These are phyloP conservation scores for Arthrinium puccinioides DNA, from an alignment of 2,329 filamentous ascomycete genomes.

Conservation along the genomic window DNA sequence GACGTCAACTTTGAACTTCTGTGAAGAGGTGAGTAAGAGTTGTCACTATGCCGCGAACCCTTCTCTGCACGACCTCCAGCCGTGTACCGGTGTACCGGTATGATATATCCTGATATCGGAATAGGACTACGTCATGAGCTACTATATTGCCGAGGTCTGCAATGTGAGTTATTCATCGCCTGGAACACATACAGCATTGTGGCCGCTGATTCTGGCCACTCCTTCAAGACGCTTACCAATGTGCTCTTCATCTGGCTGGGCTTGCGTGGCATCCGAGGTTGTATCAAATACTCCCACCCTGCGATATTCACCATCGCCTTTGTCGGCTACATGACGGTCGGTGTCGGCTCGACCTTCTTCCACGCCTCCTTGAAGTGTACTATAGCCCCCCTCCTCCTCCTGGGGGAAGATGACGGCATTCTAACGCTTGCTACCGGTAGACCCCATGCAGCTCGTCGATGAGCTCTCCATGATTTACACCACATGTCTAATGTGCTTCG, in stretches of 20 bases:
- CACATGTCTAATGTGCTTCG: slow-evolving; percentile 49
- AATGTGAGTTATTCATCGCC: slow-evolving; percentile 35
- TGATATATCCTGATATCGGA: not conserved
- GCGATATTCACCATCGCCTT: slow-evolving; percentile 64
- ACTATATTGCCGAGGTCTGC: slow-evolving; percentile 70
- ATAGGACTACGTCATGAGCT: slow-evolving; percentile 60
- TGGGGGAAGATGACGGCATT: no score
- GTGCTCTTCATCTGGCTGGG: slow-evolving; percentile 74
- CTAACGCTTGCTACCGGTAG: slow-evolving; percentile 25
- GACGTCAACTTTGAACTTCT: slow-evolving; percentile 71
- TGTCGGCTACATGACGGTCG: slow-evolving; percentile 45
- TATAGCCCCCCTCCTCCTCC: no score
- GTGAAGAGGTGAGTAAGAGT: slow-evolving; percentile 57
- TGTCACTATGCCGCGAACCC: no score
- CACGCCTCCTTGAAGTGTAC: slow-evolving; percentile 49
- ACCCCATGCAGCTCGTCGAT: slow-evolving; percentile 53
- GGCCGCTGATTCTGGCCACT: slow-evolving; percentile 11
- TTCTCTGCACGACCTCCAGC: not conserved
- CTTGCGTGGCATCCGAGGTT: slow-evolving; percentile 66
- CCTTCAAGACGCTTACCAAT: slow-evolving; percentile 66
- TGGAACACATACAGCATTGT: not conserved
- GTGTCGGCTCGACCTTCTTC: slow-evolving; percentile 48
- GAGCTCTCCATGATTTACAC: slow-evolving; percentile 56
- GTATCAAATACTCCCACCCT: slow-evolving; percentile 65
- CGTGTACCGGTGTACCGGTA: slow-evolving; percentile 6